Percentiles rank a stretch among this genome's conserved stretches.
These are phyloP conservation scores for Achlya hypogyna DNA, from an alignment of 352 stramenopile genomes.

Conservation along the genomic window DNA sequence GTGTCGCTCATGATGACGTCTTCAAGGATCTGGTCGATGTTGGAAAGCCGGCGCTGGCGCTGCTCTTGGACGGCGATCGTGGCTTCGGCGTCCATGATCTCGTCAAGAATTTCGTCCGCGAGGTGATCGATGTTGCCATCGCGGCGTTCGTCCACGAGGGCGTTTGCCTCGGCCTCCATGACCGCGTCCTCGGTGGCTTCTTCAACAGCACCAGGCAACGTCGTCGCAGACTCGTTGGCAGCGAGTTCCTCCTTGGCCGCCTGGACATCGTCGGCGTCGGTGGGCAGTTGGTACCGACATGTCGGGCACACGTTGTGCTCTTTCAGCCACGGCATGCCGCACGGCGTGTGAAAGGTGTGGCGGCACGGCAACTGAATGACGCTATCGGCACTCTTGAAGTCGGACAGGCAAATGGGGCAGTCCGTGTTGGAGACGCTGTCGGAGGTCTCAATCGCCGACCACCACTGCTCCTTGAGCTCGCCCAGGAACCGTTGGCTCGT, in stretches of 20 bases:
- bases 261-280: constrained; percentile 11
- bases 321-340: constrained; percentile 59
- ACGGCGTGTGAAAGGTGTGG: constrained; percentile 73
- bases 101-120: constrained; percentile 10
- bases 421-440: constrained; percentile 28
- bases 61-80: background rate
- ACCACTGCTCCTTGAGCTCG: constrained; percentile 6
- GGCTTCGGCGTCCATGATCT: constrained; percentile 12
- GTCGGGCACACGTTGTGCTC: constrained; percentile 76
- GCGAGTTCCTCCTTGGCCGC: background rate
- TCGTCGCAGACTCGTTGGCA: background rate
- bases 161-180: background rate
- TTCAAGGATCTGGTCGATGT: background rate
- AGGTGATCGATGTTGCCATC: background rate
- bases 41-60: background rate
- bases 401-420: constrained; percentile 66
- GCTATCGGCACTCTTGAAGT: constrained; percentile 55
- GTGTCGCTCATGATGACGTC: background rate
- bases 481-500: background rate
- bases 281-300: constrained; percentile 56
- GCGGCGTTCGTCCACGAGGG: background rate
- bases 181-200: background rate
- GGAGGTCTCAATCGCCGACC: background rate
- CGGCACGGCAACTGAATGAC: constrained; percentile 61
- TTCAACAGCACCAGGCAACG: background rate